Conservation (phyloP, 495 filamentous ascomycete species). For the Delitschia confertaspora region DNA sequence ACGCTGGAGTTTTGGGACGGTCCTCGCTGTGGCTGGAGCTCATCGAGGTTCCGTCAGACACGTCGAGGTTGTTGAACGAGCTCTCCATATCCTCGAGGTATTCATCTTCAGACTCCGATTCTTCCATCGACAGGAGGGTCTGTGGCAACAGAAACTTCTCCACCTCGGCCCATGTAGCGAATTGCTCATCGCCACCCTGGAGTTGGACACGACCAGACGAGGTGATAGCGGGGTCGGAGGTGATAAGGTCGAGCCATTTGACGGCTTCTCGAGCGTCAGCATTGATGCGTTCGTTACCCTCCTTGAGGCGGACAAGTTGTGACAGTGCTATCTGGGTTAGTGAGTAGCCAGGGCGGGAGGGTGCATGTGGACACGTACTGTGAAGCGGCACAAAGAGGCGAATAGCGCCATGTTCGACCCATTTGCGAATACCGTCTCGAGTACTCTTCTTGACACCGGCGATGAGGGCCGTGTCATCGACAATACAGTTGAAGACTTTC, state of each 20-base stretch:
- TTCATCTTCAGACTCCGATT: constrained; percentile 42
- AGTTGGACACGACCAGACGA: constrained; percentile 21
- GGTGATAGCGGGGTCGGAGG: constrained; percentile 43
- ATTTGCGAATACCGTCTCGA: constrained; percentile 51
- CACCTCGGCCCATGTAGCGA: constrained; percentile 51
- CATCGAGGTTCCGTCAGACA: constrained; percentile 40
- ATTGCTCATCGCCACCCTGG: constrained; percentile 47
- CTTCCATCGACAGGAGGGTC: constrained; percentile 32
- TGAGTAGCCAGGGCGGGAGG: neutral
- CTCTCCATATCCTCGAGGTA: constrained; percentile 45
- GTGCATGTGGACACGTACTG: constrained; percentile 41
- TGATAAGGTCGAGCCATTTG: constrained; percentile 56
- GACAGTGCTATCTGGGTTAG: constrained; percentile 38
- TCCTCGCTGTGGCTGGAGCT: constrained; percentile 45
- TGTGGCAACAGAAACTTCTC: constrained; percentile 48
- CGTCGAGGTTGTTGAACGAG: constrained; percentile 46
- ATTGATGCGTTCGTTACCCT: constrained; percentile 45
- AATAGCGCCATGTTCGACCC: constrained; percentile 55
- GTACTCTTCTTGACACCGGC: constrained; percentile 54
- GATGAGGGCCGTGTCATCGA: constrained; percentile 63
- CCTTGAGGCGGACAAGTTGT: constrained; percentile 47
- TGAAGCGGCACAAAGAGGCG: constrained; percentile 60
- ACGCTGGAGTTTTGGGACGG: constrained; percentile 41
- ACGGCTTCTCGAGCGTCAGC: constrained; percentile 57
- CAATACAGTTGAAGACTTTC: constrained; percentile 64